Base-by-base conservation (phyloP, 2,329 filamentous ascomycete genomes). In the Trichothecium sympodiale region DNA sequence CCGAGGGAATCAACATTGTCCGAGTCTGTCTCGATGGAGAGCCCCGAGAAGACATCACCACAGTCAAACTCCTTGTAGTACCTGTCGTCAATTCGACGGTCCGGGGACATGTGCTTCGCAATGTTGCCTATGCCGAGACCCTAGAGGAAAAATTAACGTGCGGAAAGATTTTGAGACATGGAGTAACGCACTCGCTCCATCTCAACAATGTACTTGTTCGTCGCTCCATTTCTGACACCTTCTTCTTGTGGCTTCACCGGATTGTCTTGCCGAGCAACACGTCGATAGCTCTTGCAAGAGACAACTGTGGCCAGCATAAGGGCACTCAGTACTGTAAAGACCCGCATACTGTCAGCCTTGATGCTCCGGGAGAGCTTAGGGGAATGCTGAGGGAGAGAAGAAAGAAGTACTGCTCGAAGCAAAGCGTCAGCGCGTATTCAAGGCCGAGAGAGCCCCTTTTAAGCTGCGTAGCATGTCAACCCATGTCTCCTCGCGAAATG, bases 1-100 rank as follows among this genome's bases (percentile, higher is more conserved):
- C 43, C 45, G 4, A 62, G 42, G 5, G 47, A 49, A 29, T 62
- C 57, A 23, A 48, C 38, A 35, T 56, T 57, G 18, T 57, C 47
- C 4, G 42, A 41, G 14, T 49, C 44, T 2, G 49, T 51, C 36
- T 59, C 50, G n/a, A 62, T 32, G 13, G 50, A 48, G 20, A 58
- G 44, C 3, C 58, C 59, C 8, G 44, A 48, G 31, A 62, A 62
- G 29, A 60, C 40, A 33, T 58, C 53, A 28, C 49, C 47, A 18
- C 55, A 58, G 35, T 58, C 53, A 34, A 58, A 53, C 12, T 46
- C 43, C 34, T 51, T 48, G 34, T 50, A 55, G 8, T 41, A 43
- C 14, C 39, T 36, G 23, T 15, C 35, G 20, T 43, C 45, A 14
- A 25, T 35, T 3, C 40, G 33, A 17, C 43, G 38, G 14, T 41